Evolutionary conservation across 164 flowering plant species (phyloP).

Genomic region (Chimonanthus praecox): DNA sequence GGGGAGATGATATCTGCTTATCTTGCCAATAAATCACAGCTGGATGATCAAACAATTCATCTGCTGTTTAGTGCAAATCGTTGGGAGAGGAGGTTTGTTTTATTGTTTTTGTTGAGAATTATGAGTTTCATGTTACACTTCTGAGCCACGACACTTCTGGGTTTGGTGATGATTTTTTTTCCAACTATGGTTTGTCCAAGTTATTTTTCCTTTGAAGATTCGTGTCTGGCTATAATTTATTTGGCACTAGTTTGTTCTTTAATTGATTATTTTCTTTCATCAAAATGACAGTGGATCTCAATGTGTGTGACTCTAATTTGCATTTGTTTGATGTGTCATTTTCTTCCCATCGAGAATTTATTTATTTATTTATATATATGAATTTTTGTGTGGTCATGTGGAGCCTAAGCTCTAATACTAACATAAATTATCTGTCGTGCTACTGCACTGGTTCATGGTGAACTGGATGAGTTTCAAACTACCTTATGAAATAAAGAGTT

Average conservation of each 20-base stretch:
- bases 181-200: background rate
- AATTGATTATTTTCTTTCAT: background rate
- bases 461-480: too few relatives aligned
- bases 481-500: too few relatives aligned
- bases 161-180: background rate
- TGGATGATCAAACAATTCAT: slow-evolving; percentile 76
- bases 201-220: background rate
- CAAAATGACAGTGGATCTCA: background rate
- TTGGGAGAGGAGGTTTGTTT: slow-evolving; percentile 71
- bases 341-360: too few relatives aligned
- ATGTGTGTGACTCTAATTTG: background rate
- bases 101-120: slow-evolving; percentile 1
- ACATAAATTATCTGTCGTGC: too few relatives aligned
- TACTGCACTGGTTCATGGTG: too few relatives aligned
- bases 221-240: background rate
- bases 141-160: background rate
- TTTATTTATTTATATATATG: background rate
- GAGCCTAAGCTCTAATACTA: too few relatives aligned
- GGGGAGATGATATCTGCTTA: slow-evolving; percentile 76
- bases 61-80: slow-evolving; percentile 84
- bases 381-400: background rate
- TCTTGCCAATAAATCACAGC: slow-evolving; percentile 55
- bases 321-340: background rate
- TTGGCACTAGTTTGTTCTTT: background rate
- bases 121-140: background rate